Evolutionary conservation across 495 filamentous ascomycete species (phyloP), one percentile per base, ranked within the genome.

Genomic region (Hyaloscypha finlandica): DNA sequence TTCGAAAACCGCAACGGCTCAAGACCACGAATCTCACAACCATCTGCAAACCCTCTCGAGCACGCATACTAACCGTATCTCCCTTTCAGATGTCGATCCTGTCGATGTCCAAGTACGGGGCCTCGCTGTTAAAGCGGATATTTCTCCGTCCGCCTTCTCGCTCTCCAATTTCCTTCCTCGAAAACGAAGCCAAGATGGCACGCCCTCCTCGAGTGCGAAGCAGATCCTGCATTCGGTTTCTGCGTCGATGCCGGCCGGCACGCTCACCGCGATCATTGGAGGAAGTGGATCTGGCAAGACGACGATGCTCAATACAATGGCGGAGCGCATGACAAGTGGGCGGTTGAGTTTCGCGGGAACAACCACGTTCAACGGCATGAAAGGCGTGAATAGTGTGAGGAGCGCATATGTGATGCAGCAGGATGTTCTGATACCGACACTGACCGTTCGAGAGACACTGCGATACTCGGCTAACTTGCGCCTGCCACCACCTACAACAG

Each of bases 391-490:
- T 14, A 80, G 73, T 61, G 76, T 88, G 12, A 77, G 86, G 32
- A 86, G 86, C 67, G 87, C 90, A 66, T 92, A 91, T 75, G 87
- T 92, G 19, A 90, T 91, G 87, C 90, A 92, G 71, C 86, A 92
- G 60, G 90, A 93, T 74, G 81, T 91, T 52, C 77, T 92, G 5
- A 78, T 92, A 1, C 86, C 89, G 0, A 87, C 87, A 0, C 74
- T 93, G 39, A 92, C 90, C 1, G 90, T 93, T 25, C 80, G 88
- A 14, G 90, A 93, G 71, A 92, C 90, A 0, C 76, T 93, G 52
- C 81, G 75, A 35, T 92, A 92, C 69, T 85, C 90, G 20, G 90
- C 90, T 1, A 85, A 91, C 66, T 80, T 93, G 31, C 83, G 90
- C 29, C 79, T 92, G 4, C 87, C 89, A 0, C 81, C 86, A 4